phyloP scores from a whole-genome alignment of 73 alveolate species.

The Tetrahymena malaccensis region DNA sequence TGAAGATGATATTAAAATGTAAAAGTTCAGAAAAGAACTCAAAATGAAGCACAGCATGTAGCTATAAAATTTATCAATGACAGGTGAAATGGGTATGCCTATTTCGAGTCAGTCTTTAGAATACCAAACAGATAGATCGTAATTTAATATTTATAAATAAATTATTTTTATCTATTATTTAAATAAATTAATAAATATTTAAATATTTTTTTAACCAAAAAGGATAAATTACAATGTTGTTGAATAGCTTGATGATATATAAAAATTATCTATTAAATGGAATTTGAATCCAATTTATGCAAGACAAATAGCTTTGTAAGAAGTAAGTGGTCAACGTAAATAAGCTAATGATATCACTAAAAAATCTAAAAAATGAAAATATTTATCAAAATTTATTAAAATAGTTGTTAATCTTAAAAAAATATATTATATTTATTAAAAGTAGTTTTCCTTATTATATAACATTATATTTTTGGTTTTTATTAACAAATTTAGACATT shows the following conservation, averaged over 20 bases:
- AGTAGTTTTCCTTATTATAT: too few species aligned
- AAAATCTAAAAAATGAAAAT: neutral
- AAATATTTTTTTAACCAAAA: neutral
- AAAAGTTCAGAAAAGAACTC: neutral
- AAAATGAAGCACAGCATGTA: neutral
- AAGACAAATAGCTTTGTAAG: neutral
- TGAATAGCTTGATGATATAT: neutral
- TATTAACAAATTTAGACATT: too few species aligned
- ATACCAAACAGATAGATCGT: neutral
- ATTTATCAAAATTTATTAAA: too few species aligned
- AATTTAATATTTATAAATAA: neutral
- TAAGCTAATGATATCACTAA: neutral
- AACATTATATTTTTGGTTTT: too few species aligned
- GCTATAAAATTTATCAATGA: neutral
- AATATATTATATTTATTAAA: too few species aligned
- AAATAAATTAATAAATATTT: neutral
- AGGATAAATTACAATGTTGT: neutral
- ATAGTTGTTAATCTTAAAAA: too few species aligned
- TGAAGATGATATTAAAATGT: neutral
- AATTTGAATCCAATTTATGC: neutral
- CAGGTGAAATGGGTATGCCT: neutral
- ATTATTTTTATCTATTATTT: neutral
- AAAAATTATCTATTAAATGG: neutral
- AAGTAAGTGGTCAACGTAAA: neutral
- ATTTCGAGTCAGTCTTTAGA: neutral